phyloP scores from a whole-genome alignment of 1,284 basidiomycete species.

The Moniliophthora roreri region DNA sequence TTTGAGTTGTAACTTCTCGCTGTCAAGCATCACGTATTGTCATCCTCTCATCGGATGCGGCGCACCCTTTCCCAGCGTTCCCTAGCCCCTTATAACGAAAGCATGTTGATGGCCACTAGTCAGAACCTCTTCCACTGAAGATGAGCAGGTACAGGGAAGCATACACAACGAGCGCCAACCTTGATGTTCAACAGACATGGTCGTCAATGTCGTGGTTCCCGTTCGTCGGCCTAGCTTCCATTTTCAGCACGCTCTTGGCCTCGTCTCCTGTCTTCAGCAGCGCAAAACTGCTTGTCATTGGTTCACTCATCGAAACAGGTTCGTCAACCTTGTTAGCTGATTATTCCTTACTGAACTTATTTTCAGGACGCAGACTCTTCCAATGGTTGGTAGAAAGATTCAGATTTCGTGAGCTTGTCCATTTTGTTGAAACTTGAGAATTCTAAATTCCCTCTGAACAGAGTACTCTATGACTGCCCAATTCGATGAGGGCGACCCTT shows the following conservation, averaged over 20 bases:
- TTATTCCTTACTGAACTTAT: neutral
- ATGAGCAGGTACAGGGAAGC: neutral
- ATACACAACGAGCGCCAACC: neutral
- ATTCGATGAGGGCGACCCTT: conserved; percentile 46
- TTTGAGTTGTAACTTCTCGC: no score
- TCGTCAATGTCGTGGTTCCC: conserved; percentile 7
- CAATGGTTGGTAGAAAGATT: conserved; percentile 44
- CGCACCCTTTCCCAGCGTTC: no score
- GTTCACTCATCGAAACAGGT: conserved; percentile 40
- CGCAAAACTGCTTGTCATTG: conserved; percentile 38
- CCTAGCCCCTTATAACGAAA: no score
- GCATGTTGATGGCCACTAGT: no score
- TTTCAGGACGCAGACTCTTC: conserved; percentile 37
- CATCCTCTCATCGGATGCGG: no score
- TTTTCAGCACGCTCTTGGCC: conserved; percentile 30
- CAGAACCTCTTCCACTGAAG: no score
- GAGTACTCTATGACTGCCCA: conserved; percentile 47
- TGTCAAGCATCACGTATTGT: no score
- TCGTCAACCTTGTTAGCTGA: neutral
- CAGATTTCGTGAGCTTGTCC: conserved; percentile 36
- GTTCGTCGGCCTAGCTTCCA: conserved; percentile 21
- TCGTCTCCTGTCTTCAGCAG: conserved; percentile 28
- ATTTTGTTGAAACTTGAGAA: conserved; percentile 8
- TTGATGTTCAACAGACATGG: no score
- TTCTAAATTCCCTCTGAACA: conserved; percentile 16